phyloP scores from a whole-genome alignment of 202 grass and related monocot species.

The Musa balbisiana region DNA sequence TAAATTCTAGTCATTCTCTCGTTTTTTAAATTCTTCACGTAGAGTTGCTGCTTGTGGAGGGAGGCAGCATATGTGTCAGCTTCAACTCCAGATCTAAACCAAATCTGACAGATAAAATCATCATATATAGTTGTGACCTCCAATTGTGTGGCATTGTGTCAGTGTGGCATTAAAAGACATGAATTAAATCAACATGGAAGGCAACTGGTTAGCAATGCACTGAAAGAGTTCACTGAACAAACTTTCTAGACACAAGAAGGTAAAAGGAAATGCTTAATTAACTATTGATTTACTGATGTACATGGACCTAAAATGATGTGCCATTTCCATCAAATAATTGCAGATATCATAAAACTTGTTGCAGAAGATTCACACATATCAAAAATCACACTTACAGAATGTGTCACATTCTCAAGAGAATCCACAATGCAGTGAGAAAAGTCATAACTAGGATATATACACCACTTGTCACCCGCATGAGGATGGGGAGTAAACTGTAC shows the following conservation, averaged over 20 bases:
- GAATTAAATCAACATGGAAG: not conserved
- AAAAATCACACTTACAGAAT: slow-evolving; percentile 48
- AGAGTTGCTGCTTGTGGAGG: no score
- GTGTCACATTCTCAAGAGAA: slow-evolving; percentile 91
- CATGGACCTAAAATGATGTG: not conserved
- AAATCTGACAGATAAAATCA: no score
- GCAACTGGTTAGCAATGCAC: not conserved
- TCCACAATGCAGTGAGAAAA: slow-evolving; percentile 93
- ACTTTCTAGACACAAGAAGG: not conserved
- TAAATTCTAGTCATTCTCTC: no score
- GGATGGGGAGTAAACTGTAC: slow-evolving; percentile 86
- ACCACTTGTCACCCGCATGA: slow-evolving; percentile 89
- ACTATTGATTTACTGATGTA: not conserved
- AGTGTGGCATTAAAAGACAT: not conserved
- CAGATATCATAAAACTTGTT: not conserved
- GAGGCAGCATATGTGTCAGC: no score
- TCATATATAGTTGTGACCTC: no score
- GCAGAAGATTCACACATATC: not conserved
- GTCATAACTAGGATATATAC: slow-evolving; percentile 93
- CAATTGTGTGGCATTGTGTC: no score
- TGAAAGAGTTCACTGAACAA: not conserved
- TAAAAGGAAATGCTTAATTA: not conserved
- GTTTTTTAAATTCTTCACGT: no score
- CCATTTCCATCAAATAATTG: not conserved
- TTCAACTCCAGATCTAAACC: no score